A percentile compares a stretch with the other conserved stretches of the same genome.
Conservation (phyloP, 768 basidiomycete genomes). For the Suillus spraguei region DNA sequence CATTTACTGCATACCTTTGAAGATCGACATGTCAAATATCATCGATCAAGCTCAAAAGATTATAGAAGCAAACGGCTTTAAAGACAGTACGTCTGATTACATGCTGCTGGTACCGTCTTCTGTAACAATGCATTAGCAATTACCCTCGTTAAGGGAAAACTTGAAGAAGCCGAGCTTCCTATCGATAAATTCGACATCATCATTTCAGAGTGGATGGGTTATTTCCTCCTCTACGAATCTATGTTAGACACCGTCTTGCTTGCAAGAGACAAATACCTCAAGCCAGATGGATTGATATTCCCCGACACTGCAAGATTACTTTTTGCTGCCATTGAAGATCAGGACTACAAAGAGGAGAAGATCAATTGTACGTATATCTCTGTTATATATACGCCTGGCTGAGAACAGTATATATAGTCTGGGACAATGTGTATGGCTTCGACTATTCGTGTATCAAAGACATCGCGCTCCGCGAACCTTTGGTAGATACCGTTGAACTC, state of each 20-base stretch:
- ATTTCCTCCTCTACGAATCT: slow-evolving; percentile 98
- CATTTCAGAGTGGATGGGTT: slow-evolving; percentile 99
- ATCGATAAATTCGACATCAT: slow-evolving; percentile 96
- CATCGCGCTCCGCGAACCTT: slow-evolving; percentile 92
- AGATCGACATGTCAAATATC: slow-evolving; percentile 99
- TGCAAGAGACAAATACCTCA: slow-evolving; percentile 96
- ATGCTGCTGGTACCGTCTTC: slow-evolving; percentile 3
- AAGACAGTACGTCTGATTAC: slow-evolving; percentile 70
- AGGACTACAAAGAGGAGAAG: slow-evolving; percentile 99
- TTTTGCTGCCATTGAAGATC: slow-evolving; percentile 97
- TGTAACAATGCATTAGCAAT: slow-evolving; percentile 57
- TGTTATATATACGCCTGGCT: not conserved
- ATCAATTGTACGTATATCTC: slow-evolving; percentile 77
- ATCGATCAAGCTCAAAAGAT: slow-evolving; percentile 99
- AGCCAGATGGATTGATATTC: slow-evolving; percentile 89
- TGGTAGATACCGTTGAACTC: slow-evolving; percentile 98
- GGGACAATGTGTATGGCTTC: slow-evolving; percentile 99
- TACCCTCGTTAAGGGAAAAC: slow-evolving; percentile 96
- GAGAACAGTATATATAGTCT: slow-evolving; percentile 59
- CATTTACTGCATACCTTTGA: slow-evolving; percentile 17
- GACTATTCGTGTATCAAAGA: slow-evolving; percentile 99
- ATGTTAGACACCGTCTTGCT: slow-evolving; percentile 99
- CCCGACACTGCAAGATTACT: slow-evolving; percentile 93
- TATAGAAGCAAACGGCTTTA: slow-evolving; percentile 94
- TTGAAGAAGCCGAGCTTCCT: slow-evolving; percentile 90